phyloP scores from a whole-genome alignment of 208 protist species.

The Leishmania tarentolae region DNA sequence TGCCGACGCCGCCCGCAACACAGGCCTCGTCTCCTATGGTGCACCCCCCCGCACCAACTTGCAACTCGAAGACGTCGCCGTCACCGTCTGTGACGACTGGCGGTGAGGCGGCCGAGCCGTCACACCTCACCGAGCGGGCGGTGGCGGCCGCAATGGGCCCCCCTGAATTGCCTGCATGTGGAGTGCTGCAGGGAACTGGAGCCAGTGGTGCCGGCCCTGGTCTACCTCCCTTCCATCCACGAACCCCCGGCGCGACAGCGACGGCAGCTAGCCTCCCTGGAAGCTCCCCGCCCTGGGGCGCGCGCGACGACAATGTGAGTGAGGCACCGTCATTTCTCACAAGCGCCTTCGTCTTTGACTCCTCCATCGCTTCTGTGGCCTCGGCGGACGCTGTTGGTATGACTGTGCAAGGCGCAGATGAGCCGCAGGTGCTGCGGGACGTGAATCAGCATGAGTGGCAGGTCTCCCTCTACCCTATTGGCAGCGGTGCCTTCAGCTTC shows the following conservation, averaged over 20 bases:
- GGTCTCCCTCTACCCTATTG: conserved; percentile 62
- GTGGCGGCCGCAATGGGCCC: conserved; percentile 26
- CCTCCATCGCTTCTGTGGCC: conserved; percentile 14
- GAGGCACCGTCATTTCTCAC: conserved; percentile 33
- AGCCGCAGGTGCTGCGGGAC: conserved; percentile 62
- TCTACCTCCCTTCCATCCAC: conserved; percentile 12
- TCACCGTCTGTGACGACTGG: conserved; percentile 3
- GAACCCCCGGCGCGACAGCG: neutral
- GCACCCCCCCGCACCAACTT: conserved; percentile 6
- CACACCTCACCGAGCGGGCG: conserved; percentile 24
- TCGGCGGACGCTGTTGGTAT: conserved; percentile 23
- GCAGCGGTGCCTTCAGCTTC: conserved; percentile 66
- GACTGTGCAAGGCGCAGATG: conserved; percentile 28
- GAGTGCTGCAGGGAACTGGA: neutral
- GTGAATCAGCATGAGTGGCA: conserved; percentile 61
- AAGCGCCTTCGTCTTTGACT: conserved; percentile 32
- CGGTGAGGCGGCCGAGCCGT: conserved; percentile 25
- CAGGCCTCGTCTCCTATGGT: neutral
- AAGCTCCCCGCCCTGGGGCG: conserved; percentile 13
- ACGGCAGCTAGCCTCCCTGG: conserved; percentile 17
- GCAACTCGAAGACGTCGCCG: conserved; percentile 1
- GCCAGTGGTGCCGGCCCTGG: conserved; percentile 1
- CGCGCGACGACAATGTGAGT: conserved; percentile 10
- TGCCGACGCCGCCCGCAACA: conserved; percentile 5
- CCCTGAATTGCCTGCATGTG: neutral